Base-by-base conservation (phyloP, 2,329 filamentous ascomycete species). In the Hypoxylon sp. region DNA sequence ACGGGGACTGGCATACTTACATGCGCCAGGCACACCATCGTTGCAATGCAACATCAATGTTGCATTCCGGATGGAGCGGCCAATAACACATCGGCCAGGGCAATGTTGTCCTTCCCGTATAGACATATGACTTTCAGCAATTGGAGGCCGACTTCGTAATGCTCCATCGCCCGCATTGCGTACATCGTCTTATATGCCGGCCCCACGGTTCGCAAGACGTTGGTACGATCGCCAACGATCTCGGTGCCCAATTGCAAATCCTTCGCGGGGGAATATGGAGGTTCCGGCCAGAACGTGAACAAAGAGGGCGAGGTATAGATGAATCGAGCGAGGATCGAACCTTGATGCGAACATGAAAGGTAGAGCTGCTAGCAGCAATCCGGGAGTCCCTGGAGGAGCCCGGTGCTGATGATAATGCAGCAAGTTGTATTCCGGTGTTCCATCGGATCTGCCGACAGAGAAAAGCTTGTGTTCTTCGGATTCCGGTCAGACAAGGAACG, bases 171-270 rank as follows among this genome's bases (percentile, higher is more conserved):
- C 55, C 56, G 52, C 24, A 7, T 26, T 7, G 24, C 24, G 4
- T 7, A 7, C 19, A 58, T 61, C 37, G 55, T 15, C 43, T 41
- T 56, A 7, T 50, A 37, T 11, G 41, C 46, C 52, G 55, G 51
- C 46, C 50, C 46, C 19, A 56, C 51, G 19, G 47, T 52, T 46
- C 66, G 66, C 56, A 51, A 46, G 43, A 59, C 52, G 34, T 49
- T 50, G 43, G 49, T 52, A 46, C 56, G 34, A 56, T 56, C 39
- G 22, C 6, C 6, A 11, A 26, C 2, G 44, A 30, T 37, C 34
- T 41, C 50, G 51, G 50, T 24, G 56, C 37, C 20, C 52, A 10
- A 34, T 59, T 37, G 59, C 44, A 46, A 53, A 56, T 47, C 51
- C 37, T 11, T 56, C 44, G 37, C 37, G 10, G 22, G n/a, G 3